Conservation (phyloP, 2,329 filamentous ascomycete genomes). For the Aulographum hederae region DNA sequence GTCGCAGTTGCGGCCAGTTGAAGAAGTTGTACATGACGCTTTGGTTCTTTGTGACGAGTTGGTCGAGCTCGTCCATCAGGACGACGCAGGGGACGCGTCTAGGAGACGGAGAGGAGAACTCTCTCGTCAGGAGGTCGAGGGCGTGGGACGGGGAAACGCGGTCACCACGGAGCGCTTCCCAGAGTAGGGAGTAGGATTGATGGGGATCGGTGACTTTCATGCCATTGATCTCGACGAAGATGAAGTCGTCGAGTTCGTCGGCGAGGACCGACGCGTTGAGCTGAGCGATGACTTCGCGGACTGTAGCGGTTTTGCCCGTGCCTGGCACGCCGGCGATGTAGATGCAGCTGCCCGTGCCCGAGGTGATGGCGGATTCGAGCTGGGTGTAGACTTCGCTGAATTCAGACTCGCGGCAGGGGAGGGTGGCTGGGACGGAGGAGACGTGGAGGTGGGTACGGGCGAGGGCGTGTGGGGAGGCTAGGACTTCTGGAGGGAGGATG, state of each 20-base stretch:
- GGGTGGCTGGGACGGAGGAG: constrained; percentile 70
- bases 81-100: constrained; percentile 89
- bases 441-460: constrained; percentile 83
- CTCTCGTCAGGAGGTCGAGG: constrained; percentile 72
- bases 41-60: constrained; percentile 93
- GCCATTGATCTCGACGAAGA: constrained; percentile 98
- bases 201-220: constrained; percentile 99
- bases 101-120: constrained; percentile 83
- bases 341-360: constrained; percentile 87
- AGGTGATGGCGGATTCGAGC: constrained; percentile 82
- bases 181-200: constrained; percentile 84
- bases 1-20: constrained; percentile 88
- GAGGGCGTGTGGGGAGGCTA: constrained; percentile 77
- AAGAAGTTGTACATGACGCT: constrained; percentile 99
- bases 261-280: constrained; percentile 73
- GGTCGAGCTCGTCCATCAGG: constrained; percentile 94
- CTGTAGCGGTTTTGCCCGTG: constrained; percentile 93
- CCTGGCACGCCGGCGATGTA: constrained; percentile 98
- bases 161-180: constrained; percentile 90
- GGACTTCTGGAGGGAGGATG: constrained; percentile 56
- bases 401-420: constrained; percentile 83
- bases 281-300: constrained; percentile 80
- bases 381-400: constrained; percentile 87
- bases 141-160: constrained; percentile 84
- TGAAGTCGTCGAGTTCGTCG: constrained; percentile 94